Conservation (phyloP, 2,329 filamentous ascomycete genomes). For the Keithomyces neogunnii region DNA sequence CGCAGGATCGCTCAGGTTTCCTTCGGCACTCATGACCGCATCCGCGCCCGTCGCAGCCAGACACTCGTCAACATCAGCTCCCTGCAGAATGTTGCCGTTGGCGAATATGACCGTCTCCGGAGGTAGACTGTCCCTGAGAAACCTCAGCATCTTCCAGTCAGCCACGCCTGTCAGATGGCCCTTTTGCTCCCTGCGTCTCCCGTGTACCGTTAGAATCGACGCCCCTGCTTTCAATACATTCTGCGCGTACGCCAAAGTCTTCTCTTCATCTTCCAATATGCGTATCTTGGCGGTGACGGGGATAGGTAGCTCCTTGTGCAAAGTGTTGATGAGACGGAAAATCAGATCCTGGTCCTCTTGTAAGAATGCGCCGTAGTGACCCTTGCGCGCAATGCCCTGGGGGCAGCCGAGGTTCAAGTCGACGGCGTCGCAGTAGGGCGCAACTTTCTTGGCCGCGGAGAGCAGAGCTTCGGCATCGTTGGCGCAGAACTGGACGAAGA, state of each 20-base stretch:
- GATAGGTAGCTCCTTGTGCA: slow-evolving; percentile 69
- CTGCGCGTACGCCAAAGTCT: slow-evolving; percentile 79
- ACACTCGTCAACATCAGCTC: slow-evolving; percentile 69
- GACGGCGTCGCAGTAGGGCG: slow-evolving; percentile 87
- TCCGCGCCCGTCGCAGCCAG: slow-evolving; percentile 80
- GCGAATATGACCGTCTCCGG: slow-evolving; percentile 89
- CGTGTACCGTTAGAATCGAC: slow-evolving; percentile 89
- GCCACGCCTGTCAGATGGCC: slow-evolving; percentile 90
- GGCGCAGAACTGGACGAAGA: slow-evolving; percentile 95
- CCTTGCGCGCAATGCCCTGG: slow-evolving; percentile 86
- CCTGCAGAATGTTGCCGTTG: slow-evolving; percentile 86
- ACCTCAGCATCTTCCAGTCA: slow-evolving; percentile 81
- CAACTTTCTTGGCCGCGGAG: slow-evolving; percentile 66
- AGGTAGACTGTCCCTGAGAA: slow-evolving; percentile 74
- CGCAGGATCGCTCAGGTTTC: slow-evolving; percentile 83
- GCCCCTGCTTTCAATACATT: slow-evolving; percentile 83
- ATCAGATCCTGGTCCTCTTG: slow-evolving; percentile 89
- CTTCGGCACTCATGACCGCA: slow-evolving; percentile 92
- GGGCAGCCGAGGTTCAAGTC: slow-evolving; percentile 95
- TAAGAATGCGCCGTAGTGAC: slow-evolving; percentile 87
- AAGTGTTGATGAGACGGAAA: slow-evolving; percentile 69
- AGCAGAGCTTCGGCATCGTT: slow-evolving; percentile 78
- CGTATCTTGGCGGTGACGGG: slow-evolving; percentile 95
- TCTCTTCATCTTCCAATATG: slow-evolving; percentile 76
- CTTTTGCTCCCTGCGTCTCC: slow-evolving; percentile 82